A percentile compares a stretch with the other conserved stretches of the same genome.
These are phyloP conservation scores for Dalbergia oliveri DNA, from an alignment of 306 rosid species.

Conservation along the genomic window DNA sequence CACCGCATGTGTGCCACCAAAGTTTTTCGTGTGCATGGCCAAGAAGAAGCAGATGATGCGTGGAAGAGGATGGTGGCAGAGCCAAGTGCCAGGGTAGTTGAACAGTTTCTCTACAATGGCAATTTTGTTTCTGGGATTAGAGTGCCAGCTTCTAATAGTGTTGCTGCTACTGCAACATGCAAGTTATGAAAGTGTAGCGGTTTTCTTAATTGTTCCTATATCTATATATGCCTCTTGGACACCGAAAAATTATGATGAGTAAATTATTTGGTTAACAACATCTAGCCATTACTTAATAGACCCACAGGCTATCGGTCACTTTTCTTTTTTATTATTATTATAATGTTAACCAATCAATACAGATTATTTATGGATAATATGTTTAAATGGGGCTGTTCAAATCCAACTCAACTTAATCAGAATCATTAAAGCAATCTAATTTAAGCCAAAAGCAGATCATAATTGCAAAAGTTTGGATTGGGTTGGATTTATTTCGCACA, in stretches of 20 bases:
- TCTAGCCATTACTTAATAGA: no score
- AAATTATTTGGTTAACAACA: neutral
- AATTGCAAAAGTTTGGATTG: no score
- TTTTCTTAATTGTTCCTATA: no score
- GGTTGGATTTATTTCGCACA: no score
- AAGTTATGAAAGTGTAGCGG: neutral
- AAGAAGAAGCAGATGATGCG: constrained; percentile 55
- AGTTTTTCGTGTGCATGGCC: constrained; percentile 53
- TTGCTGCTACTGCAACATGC: constrained; percentile 13
- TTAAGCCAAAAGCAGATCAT: no score
- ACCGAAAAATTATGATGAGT: neutral
- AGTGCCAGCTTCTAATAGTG: neutral
- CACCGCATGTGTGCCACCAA: constrained; percentile 65
- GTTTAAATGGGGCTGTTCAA: no score
- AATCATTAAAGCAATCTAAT: no score
- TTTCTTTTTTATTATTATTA: no score
- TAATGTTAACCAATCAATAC: no score
- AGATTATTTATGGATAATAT: no score
- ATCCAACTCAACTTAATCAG: no score
- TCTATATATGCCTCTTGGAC: neutral
- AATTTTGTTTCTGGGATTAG: neutral
- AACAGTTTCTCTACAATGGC: constrained; percentile 49
- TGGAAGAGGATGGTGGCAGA: constrained; percentile 63
- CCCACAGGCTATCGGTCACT: no score
- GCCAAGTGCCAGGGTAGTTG: constrained; percentile 54